Evolutionary conservation across 352 stramenopile genomes (phyloP), one percentile per base, ranked within the genome.

Genomic region (Phytophthora sansomeana): DNA sequence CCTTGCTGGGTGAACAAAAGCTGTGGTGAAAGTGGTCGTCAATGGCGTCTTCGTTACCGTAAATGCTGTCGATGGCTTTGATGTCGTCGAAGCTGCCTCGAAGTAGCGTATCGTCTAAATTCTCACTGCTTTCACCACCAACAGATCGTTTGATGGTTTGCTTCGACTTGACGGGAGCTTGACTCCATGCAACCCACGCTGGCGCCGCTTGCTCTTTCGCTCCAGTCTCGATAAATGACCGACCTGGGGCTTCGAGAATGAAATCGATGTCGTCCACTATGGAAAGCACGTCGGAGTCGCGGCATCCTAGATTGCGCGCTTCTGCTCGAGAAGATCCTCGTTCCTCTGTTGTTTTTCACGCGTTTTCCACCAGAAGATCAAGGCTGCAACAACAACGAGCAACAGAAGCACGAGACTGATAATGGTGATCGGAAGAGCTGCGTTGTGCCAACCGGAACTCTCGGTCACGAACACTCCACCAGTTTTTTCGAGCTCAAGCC

Each of bases 251-350:
- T 29, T 73, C 63, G 9, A 77, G 69, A 24, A 63, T 64, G 35
- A 77, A 77, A 51, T 77, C 63, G 17, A 77, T 50, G 19, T 70
- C 58, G 21, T 73, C 62, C 35, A 63, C 58, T 51, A 73, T 68
- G 8, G 59, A 69, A 42, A 73, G 60, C 10, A 47, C 52, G 21
- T 69, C 65, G 4, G 59, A 73, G n/a, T 16, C 19, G n/a, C 52
- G 46, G 7, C 46, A 50, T 3, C 63, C 68, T 26, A 76, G 5
- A 73, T 69, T 4, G 63, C 68, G 4, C 63, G 44, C 58, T 72
- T 76, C 24, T 63, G 42, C 14, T 63, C 59, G 1, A 49, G 42
- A 8, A 52, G 36, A 6, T 57, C 24, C 9, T 69, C 51, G 1
- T 24, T 73, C 46, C 58, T n/a, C 2, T 50, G 58, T 21, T 60